A percentile compares a stretch with the other conserved stretches of the same genome.
Conservation (phyloP, 371 early-diverging fungal species). For the Mortierella sp. region DNA sequence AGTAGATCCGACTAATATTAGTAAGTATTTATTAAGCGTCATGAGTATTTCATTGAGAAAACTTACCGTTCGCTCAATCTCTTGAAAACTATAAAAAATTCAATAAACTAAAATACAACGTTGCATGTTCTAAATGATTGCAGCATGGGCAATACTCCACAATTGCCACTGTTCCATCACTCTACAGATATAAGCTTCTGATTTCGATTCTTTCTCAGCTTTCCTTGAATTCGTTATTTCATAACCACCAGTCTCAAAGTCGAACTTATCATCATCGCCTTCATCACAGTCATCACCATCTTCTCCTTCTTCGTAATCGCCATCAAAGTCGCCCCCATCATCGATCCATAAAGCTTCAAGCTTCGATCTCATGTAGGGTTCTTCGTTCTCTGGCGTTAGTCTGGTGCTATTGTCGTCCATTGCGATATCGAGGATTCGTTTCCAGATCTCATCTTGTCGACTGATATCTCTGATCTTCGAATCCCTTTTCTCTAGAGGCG, state of each 20-base stretch:
- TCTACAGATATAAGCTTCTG: not conserved
- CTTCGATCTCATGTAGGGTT: not conserved
- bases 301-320: not conserved
- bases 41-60: too few relatives aligned
- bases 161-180: not conserved
- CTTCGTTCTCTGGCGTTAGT: not conserved
- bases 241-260: not conserved
- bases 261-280: not conserved
- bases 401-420: too few relatives aligned
- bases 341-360: not conserved
- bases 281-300: constrained; percentile 1
- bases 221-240: not conserved
- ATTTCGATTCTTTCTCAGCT: not conserved
- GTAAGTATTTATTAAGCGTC: too few relatives aligned
- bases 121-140: not conserved
- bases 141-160: not conserved
- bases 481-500: not conserved
- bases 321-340: not conserved
- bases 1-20: too few relatives aligned
- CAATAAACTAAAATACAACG: too few relatives aligned
- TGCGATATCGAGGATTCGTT: not conserved
- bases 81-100: too few relatives aligned
- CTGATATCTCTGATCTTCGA: not conserved
- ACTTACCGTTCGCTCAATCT: not conserved
- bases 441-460: constrained; percentile 1